Conservation (phyloP, 2,329 filamentous ascomycete genomes). For the Neopestalotiopsis clavispora region DNA sequence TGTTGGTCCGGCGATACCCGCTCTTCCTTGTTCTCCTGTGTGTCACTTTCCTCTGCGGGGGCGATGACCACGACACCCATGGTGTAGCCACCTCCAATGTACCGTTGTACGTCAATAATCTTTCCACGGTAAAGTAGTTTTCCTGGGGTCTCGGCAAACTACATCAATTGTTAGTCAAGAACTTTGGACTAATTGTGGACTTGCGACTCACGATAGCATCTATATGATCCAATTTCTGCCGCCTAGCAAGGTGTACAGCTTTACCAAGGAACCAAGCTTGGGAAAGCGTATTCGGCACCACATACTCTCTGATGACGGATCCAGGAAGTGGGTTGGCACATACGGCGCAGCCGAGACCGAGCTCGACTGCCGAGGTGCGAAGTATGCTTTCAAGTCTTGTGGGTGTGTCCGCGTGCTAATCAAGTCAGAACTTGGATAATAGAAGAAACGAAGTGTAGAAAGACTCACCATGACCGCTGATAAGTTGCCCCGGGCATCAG, state of each 20-base stretch:
- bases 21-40: too few species aligned
- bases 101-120: conserved; percentile 1
- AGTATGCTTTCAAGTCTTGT: conserved; percentile 3
- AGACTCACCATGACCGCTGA: conserved; percentile 12
- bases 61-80: conserved; percentile 8
- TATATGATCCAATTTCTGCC: background rate
- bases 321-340: conserved; percentile 9
- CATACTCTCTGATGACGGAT: conserved; percentile 2
- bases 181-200: background rate
- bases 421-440: background rate
- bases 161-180: background rate
- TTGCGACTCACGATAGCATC: conserved; percentile 8
- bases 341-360: conserved; percentile 15
- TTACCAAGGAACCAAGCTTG: conserved; percentile 4
- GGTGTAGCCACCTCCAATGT: conserved; percentile 6
- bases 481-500: conserved; percentile 4
- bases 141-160: background rate
- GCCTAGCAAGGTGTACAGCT: conserved; percentile 1
- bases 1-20: background rate
- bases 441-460: too few species aligned
- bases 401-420: conserved; percentile 6
- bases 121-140: conserved; percentile 8
- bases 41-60: background rate
- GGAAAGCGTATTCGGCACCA: conserved; percentile 5
- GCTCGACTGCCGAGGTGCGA: conserved; percentile 8